Percentiles rank a stretch among this genome's conserved stretches.
phyloP scores from a whole-genome alignment of 169 alveolate species.

The Eimeria falciformis region DNA sequence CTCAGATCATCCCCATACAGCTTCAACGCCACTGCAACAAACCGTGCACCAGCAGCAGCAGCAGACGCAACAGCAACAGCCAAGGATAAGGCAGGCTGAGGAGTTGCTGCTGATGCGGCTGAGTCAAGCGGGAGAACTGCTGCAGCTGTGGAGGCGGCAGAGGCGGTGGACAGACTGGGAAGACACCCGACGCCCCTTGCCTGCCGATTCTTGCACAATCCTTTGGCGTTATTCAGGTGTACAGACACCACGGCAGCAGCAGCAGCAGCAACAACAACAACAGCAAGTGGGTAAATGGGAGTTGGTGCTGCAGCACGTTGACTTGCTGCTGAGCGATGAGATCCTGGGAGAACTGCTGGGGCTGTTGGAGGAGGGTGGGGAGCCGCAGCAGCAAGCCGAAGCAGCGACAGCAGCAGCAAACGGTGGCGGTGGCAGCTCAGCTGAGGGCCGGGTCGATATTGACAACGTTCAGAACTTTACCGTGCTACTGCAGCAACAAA shows the following conservation, averaged over 20 bases:
- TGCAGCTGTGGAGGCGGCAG: constrained; percentile 66
- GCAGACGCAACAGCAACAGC: constrained; percentile 7
- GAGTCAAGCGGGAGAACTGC: constrained; percentile 12
- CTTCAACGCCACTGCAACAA: not conserved
- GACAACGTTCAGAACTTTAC: constrained; percentile 28
- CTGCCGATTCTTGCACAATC: constrained; percentile 55
- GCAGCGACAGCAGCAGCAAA: constrained; percentile 32
- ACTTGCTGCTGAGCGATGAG: constrained; percentile 54
- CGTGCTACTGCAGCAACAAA: constrained; percentile 34
- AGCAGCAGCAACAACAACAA: constrained; percentile 45
- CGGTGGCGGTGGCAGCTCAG: constrained; percentile 37
- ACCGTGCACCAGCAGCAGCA: not conserved
- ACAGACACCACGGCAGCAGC: constrained; percentile 42
- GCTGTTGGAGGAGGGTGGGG: constrained; percentile 45
- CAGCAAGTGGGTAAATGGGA: constrained; percentile 40
- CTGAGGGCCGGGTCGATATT: constrained; percentile 49
- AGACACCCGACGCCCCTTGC: constrained; percentile 33
- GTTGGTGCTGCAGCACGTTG: constrained; percentile 66
- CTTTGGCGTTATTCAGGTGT: constrained; percentile 51
- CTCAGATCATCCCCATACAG: not conserved
- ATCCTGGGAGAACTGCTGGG: constrained; percentile 8
- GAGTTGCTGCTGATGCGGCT: constrained; percentile 52
- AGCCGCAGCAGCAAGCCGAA: constrained; percentile 27
- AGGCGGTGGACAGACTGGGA: constrained; percentile 48
- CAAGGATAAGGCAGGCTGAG: not conserved